Evolutionary conservation across 495 filamentous ascomycete species (phyloP).

Genomic region (Penicillium arizonense): DNA sequence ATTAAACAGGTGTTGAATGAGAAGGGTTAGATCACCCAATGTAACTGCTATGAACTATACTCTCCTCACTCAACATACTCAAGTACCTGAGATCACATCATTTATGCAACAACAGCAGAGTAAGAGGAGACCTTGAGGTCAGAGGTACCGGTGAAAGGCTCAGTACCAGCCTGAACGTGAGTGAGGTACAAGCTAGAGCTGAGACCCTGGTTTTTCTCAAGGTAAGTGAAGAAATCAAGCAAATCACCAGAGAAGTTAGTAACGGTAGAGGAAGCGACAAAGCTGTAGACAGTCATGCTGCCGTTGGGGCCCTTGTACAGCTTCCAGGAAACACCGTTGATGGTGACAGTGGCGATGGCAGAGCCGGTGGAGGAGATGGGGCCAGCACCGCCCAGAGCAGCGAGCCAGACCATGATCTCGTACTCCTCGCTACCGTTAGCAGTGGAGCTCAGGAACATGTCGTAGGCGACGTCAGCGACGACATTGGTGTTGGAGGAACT

Average conservation of each 20-base stretch:
- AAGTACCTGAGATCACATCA: not conserved
- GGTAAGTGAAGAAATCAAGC: slow-evolving; percentile 55
- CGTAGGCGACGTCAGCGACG: slow-evolving; percentile 65
- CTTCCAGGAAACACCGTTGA: slow-evolving; percentile 51
- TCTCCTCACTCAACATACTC: too few relatives aligned
- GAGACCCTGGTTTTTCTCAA: slow-evolving; percentile 48
- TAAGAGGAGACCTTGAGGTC: slow-evolving; percentile 38
- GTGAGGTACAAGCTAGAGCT: slow-evolving; percentile 52
- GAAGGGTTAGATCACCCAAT: too few relatives aligned
- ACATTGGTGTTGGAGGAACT: slow-evolving; percentile 55
- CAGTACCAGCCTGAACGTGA: slow-evolving; percentile 55
- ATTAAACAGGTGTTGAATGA: too few relatives aligned
- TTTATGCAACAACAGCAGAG: slow-evolving; percentile 40
- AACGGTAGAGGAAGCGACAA: slow-evolving; percentile 50
- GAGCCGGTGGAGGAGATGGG: slow-evolving; percentile 59
- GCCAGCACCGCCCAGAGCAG: slow-evolving; percentile 57
- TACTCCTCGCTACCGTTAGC: slow-evolving; percentile 48
- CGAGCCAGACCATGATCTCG: slow-evolving; percentile 75
- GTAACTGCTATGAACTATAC: too few relatives aligned
- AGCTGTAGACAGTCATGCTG: slow-evolving; percentile 57
- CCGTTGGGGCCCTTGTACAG: slow-evolving; percentile 58
- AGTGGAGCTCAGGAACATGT: slow-evolving; percentile 57
- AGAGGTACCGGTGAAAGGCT: slow-evolving; percentile 51
- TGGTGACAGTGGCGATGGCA: slow-evolving; percentile 50
- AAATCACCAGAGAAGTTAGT: slow-evolving; percentile 56